Evolutionary conservation across 2,329 filamentous ascomycete species (phyloP).

Genomic region (Alternaria ventricosa): DNA sequence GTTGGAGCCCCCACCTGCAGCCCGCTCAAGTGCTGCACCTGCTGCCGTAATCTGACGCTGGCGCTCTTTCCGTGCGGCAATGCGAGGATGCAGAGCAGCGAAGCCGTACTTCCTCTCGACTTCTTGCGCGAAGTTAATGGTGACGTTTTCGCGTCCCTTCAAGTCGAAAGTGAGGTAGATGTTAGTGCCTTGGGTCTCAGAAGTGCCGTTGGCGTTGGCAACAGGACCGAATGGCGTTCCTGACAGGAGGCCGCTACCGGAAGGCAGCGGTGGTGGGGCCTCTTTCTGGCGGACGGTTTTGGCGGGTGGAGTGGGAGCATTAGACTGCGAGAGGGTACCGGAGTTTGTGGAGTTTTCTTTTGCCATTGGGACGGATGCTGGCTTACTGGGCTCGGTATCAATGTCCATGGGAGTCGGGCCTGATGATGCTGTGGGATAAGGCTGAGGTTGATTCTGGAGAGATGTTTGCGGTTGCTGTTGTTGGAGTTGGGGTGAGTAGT

Average conservation of each 20-base stretch:
- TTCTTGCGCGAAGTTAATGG: conserved; percentile 92
- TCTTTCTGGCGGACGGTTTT: conserved; percentile 64
- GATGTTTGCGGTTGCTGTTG: conserved; percentile 20
- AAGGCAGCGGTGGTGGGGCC: conserved; percentile 62
- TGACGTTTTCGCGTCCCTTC: conserved; percentile 82
- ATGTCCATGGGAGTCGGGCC: conserved; percentile 47
- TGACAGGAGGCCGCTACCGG: conserved; percentile 69
- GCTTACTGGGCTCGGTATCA: conserved; percentile 40
- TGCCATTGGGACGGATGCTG: conserved; percentile 39
- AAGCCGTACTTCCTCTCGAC: conserved; percentile 95
- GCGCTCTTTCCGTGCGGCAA: conserved; percentile 86
- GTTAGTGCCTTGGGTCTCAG: conserved; percentile 62
- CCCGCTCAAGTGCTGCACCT: conserved; percentile 81
- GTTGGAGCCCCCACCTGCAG: conserved; percentile 69
- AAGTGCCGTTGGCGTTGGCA: conserved; percentile 52
- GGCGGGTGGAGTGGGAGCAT: conserved; percentile 60
- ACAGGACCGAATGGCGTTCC: conserved; percentile 66
- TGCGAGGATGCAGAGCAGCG: conserved; percentile 87
- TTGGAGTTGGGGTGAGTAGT: conserved; percentile 27
- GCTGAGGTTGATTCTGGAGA: conserved; percentile 8
- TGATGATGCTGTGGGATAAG: conserved; percentile 18
- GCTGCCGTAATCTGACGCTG: conserved; percentile 88
- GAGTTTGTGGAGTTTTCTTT: conserved; percentile 43
- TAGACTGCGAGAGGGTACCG: conserved; percentile 53
- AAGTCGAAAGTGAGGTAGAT: conserved; percentile 86